phyloP scores from a whole-genome alignment of 192 early-diverging fungal species.

The Haplosporangium gracile region DNA sequence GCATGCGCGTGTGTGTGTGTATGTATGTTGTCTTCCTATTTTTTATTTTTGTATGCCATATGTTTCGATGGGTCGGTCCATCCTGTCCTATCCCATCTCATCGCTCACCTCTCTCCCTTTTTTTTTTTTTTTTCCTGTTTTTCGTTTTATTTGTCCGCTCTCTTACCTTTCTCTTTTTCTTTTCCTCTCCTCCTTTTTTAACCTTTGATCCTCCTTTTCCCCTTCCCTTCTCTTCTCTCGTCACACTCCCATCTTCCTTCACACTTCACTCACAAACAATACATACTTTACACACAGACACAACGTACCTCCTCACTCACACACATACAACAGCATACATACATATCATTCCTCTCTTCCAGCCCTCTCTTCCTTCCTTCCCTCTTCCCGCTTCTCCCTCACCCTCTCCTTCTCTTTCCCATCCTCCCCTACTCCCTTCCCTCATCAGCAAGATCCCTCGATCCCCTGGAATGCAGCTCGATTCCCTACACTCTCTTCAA shows the following conservation, averaged over 20 bases:
- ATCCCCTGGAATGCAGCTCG: slow-evolving; percentile 35
- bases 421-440: slow-evolving; percentile 3
- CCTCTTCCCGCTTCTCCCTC: not conserved
- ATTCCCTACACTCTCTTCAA: slow-evolving; percentile 29
- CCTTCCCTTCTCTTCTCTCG: not conserved
- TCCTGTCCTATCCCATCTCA: not conserved
- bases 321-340: no score
- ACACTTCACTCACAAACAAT: not conserved
- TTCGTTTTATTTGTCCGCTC: slow-evolving; percentile 1
- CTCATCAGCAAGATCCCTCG: not conserved
- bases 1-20: no score
- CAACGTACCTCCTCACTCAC: not conserved
- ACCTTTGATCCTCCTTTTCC: not conserved
- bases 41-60: no score
- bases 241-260: not conserved
- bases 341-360: not conserved
- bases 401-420: not conserved
- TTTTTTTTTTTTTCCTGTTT: not conserved
- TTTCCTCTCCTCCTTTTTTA: not conserved
- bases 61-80: not conserved
- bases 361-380: not conserved
- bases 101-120: not conserved
- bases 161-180: not conserved
- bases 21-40: no score
- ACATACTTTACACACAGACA: not conserved